phyloP scores from a whole-genome alignment of 345 rosid species.

The Hevea brasiliensis region DNA sequence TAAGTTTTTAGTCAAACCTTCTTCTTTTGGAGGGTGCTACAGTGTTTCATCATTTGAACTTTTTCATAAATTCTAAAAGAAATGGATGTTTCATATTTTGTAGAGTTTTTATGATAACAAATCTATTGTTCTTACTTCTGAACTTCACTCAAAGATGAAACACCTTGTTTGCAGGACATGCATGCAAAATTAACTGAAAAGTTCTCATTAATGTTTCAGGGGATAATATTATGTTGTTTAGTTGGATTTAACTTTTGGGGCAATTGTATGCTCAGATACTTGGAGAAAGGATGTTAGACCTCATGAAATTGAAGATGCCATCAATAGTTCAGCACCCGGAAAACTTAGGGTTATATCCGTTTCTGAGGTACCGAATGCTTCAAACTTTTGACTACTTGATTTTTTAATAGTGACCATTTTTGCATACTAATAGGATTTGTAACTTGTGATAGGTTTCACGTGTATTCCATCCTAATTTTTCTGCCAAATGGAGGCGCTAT shows the following conservation, averaged over 20 bases:
- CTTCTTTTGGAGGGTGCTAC: no score
- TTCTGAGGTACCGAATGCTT: slow-evolving; percentile 53
- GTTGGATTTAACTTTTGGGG: slow-evolving; percentile 7
- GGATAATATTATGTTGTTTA: background rate
- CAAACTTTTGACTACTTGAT: background rate
- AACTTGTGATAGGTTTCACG: slow-evolving; percentile 63
- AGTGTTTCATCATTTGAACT: background rate
- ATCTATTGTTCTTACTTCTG: background rate
- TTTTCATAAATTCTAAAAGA: background rate
- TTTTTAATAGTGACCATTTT: background rate
- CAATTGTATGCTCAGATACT: slow-evolving; percentile 54
- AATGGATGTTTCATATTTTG: background rate
- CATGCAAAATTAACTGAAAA: background rate
- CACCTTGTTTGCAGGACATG: background rate
- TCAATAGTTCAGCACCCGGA: slow-evolving; percentile 63
- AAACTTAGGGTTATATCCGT: slow-evolving; percentile 67
- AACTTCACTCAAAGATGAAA: background rate
- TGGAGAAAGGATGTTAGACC: slow-evolving; percentile 80
- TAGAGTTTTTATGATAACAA: background rate
- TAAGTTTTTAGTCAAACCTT: no score
- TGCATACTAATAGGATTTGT: slow-evolving; percentile 10
- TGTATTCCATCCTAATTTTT: slow-evolving; percentile 86
- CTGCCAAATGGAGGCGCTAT: slow-evolving; percentile 96
- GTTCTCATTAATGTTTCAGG: background rate
- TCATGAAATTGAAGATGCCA: slow-evolving; percentile 56